Evolutionary conservation across 2,329 filamentous ascomycete species (phyloP).

Genomic region (Lachnum nothofagi): DNA sequence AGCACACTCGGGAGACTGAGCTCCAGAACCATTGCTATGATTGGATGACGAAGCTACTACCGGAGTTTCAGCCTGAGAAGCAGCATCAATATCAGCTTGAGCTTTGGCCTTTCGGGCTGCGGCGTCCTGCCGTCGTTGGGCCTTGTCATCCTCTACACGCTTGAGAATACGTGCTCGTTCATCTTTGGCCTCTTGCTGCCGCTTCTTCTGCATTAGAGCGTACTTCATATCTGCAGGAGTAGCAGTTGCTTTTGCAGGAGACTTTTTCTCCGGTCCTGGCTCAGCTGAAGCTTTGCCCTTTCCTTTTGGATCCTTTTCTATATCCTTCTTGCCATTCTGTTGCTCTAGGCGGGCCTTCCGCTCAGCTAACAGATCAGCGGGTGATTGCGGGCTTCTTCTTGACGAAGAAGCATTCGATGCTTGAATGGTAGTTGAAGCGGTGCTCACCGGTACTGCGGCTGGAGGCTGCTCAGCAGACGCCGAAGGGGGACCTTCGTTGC

Average conservation of each 20-base stretch:
- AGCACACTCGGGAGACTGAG: slow-evolving; percentile 42
- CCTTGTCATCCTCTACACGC: slow-evolving; percentile 72
- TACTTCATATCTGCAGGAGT: slow-evolving; percentile 40
- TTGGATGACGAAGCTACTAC: slow-evolving; percentile 13
- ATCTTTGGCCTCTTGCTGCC: slow-evolving; percentile 59
- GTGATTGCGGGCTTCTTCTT: slow-evolving; percentile 9
- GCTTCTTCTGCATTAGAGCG: slow-evolving; percentile 52
- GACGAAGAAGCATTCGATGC: background rate
- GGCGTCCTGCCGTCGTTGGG: slow-evolving; percentile 55
- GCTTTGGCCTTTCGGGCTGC: slow-evolving; percentile 45
- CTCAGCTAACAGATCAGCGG: slow-evolving; percentile 42
- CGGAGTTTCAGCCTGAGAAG: slow-evolving; percentile 20
- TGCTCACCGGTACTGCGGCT: background rate
- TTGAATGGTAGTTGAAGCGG: background rate
- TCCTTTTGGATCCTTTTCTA: background rate
- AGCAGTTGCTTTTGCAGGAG: background rate
- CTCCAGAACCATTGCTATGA: slow-evolving; percentile 1
- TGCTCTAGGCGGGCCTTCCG: slow-evolving; percentile 42
- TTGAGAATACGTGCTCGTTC: slow-evolving; percentile 68
- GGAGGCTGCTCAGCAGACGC: background rate
- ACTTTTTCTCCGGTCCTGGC: background rate
- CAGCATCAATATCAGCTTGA: slow-evolving; percentile 20
- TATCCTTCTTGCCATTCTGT: background rate
- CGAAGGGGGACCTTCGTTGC: slow-evolving; percentile 1
- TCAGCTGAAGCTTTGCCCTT: slow-evolving; percentile 23